Percentiles rank a stretch among this genome's conserved stretches.
phyloP scores from a whole-genome alignment of 108 stramenopile species.

The Chaetoceros muelleri region DNA sequence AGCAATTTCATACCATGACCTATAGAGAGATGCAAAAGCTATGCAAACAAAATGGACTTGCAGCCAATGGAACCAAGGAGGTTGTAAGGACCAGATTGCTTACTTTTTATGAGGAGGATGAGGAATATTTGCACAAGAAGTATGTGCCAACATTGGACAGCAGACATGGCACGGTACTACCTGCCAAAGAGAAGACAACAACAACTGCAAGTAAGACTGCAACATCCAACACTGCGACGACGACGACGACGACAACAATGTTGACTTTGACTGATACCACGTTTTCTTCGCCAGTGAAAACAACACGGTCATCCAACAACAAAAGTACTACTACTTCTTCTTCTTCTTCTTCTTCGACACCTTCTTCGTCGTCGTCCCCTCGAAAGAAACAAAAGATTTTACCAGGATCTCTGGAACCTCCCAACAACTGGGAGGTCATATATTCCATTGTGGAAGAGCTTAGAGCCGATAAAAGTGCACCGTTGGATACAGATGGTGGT shows the following conservation, averaged over 20 bases:
- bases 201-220: not conserved
- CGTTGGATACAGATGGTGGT: conserved; percentile 72
- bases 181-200: not conserved
- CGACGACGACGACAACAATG: not conserved
- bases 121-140: not conserved
- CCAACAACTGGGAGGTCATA: conserved; percentile 51
- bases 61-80: not conserved
- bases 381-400: conserved; percentile 27
- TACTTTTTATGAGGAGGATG: not conserved
- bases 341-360: no score
- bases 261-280: no score
- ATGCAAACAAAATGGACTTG: not conserved
- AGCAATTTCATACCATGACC: no score
- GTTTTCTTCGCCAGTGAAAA: no score
- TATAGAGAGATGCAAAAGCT: not conserved
- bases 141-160: not conserved
- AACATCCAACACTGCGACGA: not conserved
- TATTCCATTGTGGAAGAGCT: conserved; percentile 70
- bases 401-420: conserved; percentile 34
- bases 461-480: conserved; percentile 65
- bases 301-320: no score
- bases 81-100: not conserved
- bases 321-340: no score
- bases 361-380: conserved; percentile 11
- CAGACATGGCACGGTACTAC: not conserved